Evolutionary conservation across 352 stramenopile genomes (phyloP).

Genomic region (Phytophthora constricta): DNA sequence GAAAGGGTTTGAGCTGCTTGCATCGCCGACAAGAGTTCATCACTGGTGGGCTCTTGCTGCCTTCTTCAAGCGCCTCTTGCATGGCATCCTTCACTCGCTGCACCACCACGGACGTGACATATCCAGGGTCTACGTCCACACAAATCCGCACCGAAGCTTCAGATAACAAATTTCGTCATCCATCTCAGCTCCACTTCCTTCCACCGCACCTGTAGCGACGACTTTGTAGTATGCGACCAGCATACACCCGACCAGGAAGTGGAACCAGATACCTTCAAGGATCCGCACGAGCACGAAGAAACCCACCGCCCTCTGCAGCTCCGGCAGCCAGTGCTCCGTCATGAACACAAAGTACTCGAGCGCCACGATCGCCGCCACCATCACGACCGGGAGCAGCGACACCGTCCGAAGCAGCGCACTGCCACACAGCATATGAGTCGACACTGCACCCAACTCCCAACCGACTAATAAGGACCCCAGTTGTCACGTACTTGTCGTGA

Average conservation of each 20-base stretch:
- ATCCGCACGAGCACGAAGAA: conserved; percentile 31
- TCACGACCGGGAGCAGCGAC: conserved; percentile 64
- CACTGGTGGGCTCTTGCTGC: conserved; percentile 18
- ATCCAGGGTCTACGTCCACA: conserved; percentile 68
- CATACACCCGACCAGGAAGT: conserved; percentile 58
- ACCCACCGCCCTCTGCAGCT: conserved; percentile 29
- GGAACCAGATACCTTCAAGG: conserved; percentile 59
- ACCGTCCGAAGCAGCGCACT: conserved; percentile 71
- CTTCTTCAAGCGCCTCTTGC: conserved; percentile 68
- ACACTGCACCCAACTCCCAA: not conserved
- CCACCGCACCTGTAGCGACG: conserved; percentile 65
- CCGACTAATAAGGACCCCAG: not conserved
- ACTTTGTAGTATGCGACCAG: conserved; percentile 76
- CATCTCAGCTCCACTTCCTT: not conserved
- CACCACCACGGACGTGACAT: conserved; percentile 70
- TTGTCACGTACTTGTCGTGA: conserved; percentile 62
- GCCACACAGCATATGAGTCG: not conserved
- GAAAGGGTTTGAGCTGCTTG: conserved; percentile 77
- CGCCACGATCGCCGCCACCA: conserved; percentile 62
- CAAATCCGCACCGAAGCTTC: not conserved
- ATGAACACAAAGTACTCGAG: conserved; percentile 81
- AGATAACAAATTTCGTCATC: not conserved
- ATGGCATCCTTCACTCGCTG: conserved; percentile 66
- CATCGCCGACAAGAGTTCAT: conserved; percentile 65
- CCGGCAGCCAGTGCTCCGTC: conserved; percentile 53